Evolutionary conservation across 495 filamentous ascomycete genomes (phyloP), one percentile per base, ranked within the genome.

Genomic region (Penicillium tannophilum): DNA sequence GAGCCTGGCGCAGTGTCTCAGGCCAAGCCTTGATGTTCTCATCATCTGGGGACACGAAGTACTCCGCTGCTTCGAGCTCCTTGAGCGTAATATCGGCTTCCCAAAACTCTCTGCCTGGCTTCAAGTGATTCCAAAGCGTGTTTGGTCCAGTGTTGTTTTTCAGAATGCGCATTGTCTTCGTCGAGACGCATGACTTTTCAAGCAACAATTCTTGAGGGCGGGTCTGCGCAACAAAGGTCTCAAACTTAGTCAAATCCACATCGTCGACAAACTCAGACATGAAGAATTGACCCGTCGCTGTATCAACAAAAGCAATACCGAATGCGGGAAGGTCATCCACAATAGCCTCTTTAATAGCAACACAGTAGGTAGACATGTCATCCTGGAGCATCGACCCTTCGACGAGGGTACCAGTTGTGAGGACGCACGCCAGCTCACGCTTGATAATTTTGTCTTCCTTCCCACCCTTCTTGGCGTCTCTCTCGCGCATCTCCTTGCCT

Each of bases 341-440:
- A 19, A 90, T 80, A 0, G 84, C 86, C 69, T 98, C 93, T 72
- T 98, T 98, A 73, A 99, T 94, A 3, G 95, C 90, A 54, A 93
- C 91, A 74, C 95, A 99, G 73, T 89, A 99, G 0, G 91, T 95
- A 3, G 94, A 92, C 88, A 96, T 96, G 68, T 98, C 95, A 69
- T 97, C 92, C 71, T 97, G 92, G 19, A 99, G 85, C 95, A 99
- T 98, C 60, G 88, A 88, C 14, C 89, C 91, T 53, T 99, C 95
- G 41, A 98, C 93, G 11, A 99, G 82, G 11, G 95, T 99, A 30
- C 94, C 95, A 8, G 85, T 83, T 0, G 95, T 99, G 16, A 98
- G 82, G 36, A 99, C 91, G 66, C 90, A 93, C 8, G 91, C 84
- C 28, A 99, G 81, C 74, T 99, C 93, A 65, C 95, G 84, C 54